A percentile compares a stretch with the other conserved stretches of the same genome.
phyloP scores from a whole-genome alignment of 352 stramenopile species.

The Peronospora farinosa region DNA sequence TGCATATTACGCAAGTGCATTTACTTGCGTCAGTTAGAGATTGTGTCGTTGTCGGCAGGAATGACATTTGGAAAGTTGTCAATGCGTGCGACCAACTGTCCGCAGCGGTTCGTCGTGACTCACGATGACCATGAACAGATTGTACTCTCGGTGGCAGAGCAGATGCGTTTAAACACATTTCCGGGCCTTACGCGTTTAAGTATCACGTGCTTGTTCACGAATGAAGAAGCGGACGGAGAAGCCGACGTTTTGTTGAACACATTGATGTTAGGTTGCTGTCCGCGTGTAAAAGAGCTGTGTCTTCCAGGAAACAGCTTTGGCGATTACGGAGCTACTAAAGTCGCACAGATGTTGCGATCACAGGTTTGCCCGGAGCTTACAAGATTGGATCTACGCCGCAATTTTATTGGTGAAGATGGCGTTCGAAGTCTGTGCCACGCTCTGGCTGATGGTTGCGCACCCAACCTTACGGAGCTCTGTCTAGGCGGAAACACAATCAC shows the following conservation, averaged over 20 bases:
- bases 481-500: constrained; percentile 80
- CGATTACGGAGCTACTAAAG: constrained; percentile 75
- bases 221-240: constrained; percentile 80
- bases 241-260: constrained; percentile 76
- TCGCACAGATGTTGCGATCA: constrained; percentile 78
- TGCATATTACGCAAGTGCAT: constrained; percentile 59
- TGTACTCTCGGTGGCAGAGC: constrained; percentile 58
- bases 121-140: constrained; percentile 86
- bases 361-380: constrained; percentile 71
- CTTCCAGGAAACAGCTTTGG: constrained; percentile 81
- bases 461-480: constrained; percentile 65
- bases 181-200: constrained; percentile 48
- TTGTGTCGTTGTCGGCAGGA: constrained; percentile 72
- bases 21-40: constrained; percentile 61
- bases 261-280: constrained; percentile 72
- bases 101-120: constrained; percentile 81
- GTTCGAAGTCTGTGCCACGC: constrained; percentile 65
- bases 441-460: constrained; percentile 61
- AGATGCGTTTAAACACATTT: constrained; percentile 59
- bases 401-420: constrained; percentile 82
- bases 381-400: constrained; percentile 69
- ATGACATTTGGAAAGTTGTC: constrained; percentile 80
- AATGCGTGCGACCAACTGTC: constrained; percentile 79
- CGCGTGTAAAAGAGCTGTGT: constrained; percentile 69
- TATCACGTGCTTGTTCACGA: constrained; percentile 80